These are phyloP conservation scores for Zostera marina DNA, from an alignment of 116 monocot species.

Conservation along the genomic window DNA sequence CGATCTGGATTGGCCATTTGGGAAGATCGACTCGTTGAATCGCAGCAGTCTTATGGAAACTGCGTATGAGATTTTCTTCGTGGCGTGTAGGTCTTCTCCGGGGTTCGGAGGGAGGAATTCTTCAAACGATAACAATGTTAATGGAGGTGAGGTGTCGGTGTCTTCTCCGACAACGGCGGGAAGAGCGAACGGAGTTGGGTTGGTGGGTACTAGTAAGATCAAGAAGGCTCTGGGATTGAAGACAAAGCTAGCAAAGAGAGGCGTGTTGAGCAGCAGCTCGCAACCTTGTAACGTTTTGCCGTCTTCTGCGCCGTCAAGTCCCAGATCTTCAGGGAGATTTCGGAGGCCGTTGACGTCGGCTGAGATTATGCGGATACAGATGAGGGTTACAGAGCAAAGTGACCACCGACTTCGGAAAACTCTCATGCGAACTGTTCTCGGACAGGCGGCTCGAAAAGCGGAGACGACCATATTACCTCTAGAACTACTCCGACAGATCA, in stretches of 20 bases:
- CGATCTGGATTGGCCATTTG: slow-evolving; percentile 65
- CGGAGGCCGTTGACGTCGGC: slow-evolving; percentile 74
- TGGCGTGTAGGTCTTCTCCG: slow-evolving; percentile 68
- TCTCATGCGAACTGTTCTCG: slow-evolving; percentile 21
- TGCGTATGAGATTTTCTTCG: slow-evolving; percentile 93
- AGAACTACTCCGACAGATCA: slow-evolving; percentile 89
- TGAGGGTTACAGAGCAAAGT: slow-evolving; percentile 37
- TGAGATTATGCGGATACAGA: slow-evolving; percentile 68
- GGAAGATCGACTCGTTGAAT: slow-evolving; percentile 36
- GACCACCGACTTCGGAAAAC: slow-evolving; percentile 43
- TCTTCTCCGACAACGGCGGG: neutral
- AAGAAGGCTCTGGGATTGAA: slow-evolving; percentile 63
- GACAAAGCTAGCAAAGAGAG: slow-evolving; percentile 14
- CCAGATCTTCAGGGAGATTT: slow-evolving; percentile 15
- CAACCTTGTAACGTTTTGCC: neutral
- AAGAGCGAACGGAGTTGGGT: neutral
- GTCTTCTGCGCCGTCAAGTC: neutral
- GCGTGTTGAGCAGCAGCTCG: slow-evolving; percentile 4
- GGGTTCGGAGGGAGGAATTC: slow-evolving; percentile 44
- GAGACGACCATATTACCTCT: slow-evolving; percentile 80
- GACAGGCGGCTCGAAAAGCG: slow-evolving; percentile 51
- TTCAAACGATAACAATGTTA: neutral
- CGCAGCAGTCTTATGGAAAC: slow-evolving; percentile 60
- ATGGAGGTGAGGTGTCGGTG: slow-evolving; percentile 1
- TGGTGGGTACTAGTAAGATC: slow-evolving; percentile 24